Conservation (phyloP, 495 filamentous ascomycete species). For the Chaetomium tenue region DNA sequence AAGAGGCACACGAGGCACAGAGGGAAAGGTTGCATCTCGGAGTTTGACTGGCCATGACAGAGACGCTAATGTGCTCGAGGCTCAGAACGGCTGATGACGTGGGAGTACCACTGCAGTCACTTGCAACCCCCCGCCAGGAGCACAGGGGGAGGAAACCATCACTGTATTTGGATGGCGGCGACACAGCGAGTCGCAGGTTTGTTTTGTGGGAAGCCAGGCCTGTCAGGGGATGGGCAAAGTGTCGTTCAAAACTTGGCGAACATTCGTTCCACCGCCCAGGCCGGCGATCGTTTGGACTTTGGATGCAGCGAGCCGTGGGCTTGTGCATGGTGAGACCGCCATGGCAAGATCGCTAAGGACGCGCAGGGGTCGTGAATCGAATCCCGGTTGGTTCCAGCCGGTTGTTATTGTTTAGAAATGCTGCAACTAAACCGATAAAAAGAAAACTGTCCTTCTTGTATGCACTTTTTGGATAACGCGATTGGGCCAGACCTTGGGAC, state of each 20-base stretch:
- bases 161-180: too few species aligned
- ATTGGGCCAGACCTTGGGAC: too few species aligned
- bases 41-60: slow-evolving; percentile 13
- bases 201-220: too few species aligned
- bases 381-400: background rate
- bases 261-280: too few species aligned
- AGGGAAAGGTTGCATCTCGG: background rate
- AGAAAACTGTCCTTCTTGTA: too few species aligned
- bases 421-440: too few species aligned
- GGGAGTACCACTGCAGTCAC: background rate
- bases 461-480: too few species aligned
- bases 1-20: too few species aligned
- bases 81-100: background rate
- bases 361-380: background rate
- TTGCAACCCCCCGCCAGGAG: background rate
- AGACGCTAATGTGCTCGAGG: slow-evolving; percentile 17
- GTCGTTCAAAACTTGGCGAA: too few species aligned
- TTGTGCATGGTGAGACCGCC: slow-evolving; percentile 10
- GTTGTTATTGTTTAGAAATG: background rate
- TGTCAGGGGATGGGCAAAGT: too few species aligned
- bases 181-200: too few species aligned
- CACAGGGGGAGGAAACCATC: too few species aligned
- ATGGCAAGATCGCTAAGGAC: background rate
- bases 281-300: background rate
- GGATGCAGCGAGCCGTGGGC: slow-evolving; percentile 2